These are phyloP conservation scores for Remersonia thermophila DNA, from an alignment of 2,329 filamentous ascomycete species.

Conservation along the genomic window DNA sequence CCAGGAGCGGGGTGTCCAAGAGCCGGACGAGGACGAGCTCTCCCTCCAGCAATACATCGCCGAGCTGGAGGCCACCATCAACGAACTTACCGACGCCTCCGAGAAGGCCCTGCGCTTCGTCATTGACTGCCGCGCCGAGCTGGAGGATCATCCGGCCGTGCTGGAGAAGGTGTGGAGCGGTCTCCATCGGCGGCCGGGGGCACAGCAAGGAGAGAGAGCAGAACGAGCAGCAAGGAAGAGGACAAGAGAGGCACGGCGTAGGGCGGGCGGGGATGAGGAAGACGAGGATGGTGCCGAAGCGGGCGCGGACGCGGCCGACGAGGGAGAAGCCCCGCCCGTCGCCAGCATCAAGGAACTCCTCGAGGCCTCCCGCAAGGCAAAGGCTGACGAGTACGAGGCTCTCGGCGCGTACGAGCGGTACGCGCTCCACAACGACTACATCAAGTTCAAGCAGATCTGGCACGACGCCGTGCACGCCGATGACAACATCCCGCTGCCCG, in stretches of 20 bases:
- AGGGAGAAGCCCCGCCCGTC: slow-evolving; percentile 17
- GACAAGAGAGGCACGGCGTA: slow-evolving; percentile 2
- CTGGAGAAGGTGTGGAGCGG: slow-evolving; percentile 25
- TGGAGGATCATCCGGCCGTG: slow-evolving; percentile 36
- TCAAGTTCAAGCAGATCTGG: slow-evolving; percentile 45
- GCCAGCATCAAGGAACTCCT: slow-evolving; percentile 25
- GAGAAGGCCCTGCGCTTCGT: slow-evolving; percentile 35
- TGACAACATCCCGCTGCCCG: slow-evolving; percentile 38
- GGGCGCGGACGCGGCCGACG: slow-evolving; percentile 18
- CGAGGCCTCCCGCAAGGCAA: slow-evolving; percentile 24
- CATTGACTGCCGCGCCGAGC: slow-evolving; percentile 36
- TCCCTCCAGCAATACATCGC: slow-evolving; percentile 27
- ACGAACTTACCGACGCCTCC: slow-evolving; percentile 30
- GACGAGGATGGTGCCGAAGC: slow-evolving; percentile 14
- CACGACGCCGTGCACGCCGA: slow-evolving; percentile 39
- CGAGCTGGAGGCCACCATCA: slow-evolving; percentile 28
- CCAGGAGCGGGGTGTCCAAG: slow-evolving; percentile 18
- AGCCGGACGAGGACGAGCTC: slow-evolving; percentile 13
- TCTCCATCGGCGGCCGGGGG: slow-evolving; percentile 11
- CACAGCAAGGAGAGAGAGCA: slow-evolving; percentile 9
- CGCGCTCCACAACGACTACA: slow-evolving; percentile 45
- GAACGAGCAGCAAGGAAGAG: slow-evolving; percentile 10
- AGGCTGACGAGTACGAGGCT: slow-evolving; percentile 30
- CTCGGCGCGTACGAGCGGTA: slow-evolving; percentile 36
- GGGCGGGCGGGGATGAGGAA: slow-evolving; percentile 9